Base-by-base conservation (phyloP, 345 rosid species). In the Tarenaya hassleriana region DNA sequence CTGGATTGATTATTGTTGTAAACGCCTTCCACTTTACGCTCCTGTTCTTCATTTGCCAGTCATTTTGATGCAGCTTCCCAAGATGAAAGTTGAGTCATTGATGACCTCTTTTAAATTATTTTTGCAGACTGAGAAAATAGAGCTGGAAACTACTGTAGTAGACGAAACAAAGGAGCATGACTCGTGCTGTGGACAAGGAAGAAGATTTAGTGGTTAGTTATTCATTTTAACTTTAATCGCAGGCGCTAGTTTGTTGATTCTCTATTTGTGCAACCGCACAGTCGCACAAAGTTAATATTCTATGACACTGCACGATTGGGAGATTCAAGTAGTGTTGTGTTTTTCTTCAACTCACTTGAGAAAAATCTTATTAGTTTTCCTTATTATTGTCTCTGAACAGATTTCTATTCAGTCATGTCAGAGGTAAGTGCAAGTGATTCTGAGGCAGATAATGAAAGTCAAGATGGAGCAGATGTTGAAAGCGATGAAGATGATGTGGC, bases 361-460 rank as follows among this genome's bases (percentile, higher is more conserved):
- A 40, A 48, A 20, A 48, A 20, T 11, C 5, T 55, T 48, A 17
- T 5, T 13, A 47, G 9, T 44, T 48, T 63, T 20, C 50, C 14
- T 38, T 49, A 57, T 39, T 1, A 20, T 71, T 48, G 11, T 60
- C 44, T 32, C 77, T 60, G 67, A 24, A 48, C 84, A 94, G 95
- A 94, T 80, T 88, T 94, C 82, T 94, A 94, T 69, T 94, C 99
- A 45, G 99, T 94, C 60, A 73, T 88, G 88, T 94, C 99, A 24
- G 94, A 88, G 70, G 99, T 88, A 24, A 81, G 86, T 74, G 84
- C 71, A 41, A 92, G 84, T 63, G 95, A 81, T 59, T 78, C 87
- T 47, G 95, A 86, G 55, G 95, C 73, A 34, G 99, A 94, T 41
- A 83, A 83, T 67, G 99, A 82, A 66, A 94, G 97, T 70, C 91